Percentiles rank a stretch among this genome's conserved stretches.
phyloP scores from a whole-genome alignment of 2,329 filamentous ascomycete species.

The Alternaria solani region DNA sequence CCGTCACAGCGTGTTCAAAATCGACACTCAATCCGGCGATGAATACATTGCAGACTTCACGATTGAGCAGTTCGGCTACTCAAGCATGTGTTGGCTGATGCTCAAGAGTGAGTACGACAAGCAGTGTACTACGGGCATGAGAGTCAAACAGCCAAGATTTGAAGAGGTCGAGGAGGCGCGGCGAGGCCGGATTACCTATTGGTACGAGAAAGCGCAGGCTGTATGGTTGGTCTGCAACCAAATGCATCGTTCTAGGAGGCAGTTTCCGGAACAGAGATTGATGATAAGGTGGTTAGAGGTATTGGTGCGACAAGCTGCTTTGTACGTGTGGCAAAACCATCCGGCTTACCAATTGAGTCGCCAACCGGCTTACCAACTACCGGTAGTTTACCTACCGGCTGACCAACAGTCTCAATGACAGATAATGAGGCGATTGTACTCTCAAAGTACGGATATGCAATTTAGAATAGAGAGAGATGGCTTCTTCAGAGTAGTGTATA shows the following conservation, averaged over 20 bases:
- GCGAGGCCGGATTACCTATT: background rate
- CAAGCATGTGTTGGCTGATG: constrained; percentile 5
- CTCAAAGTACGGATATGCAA: background rate
- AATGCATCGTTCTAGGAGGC: background rate
- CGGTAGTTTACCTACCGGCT: background rate
- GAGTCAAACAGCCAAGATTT: background rate
- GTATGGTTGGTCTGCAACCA: background rate
- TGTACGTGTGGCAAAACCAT: background rate
- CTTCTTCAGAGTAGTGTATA: background rate
- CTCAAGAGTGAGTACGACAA: background rate
- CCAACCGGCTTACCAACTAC: background rate
- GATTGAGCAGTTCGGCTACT: constrained; percentile 13
- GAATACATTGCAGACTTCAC: constrained; percentile 16
- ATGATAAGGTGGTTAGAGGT: background rate
- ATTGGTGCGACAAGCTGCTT: background rate
- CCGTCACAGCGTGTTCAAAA: constrained; percentile 13
- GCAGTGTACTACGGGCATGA: background rate
- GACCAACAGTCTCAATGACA: background rate
- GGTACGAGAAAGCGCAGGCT: background rate
- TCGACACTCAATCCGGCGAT: background rate
- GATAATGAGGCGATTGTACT: background rate
- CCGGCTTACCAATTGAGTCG: background rate
- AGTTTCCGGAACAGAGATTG: background rate
- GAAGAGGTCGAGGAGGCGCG: background rate
- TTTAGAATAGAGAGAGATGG: background rate